Conservation (phyloP, 768 basidiomycete genomes). For the Lactarius sanguifluus region DNA sequence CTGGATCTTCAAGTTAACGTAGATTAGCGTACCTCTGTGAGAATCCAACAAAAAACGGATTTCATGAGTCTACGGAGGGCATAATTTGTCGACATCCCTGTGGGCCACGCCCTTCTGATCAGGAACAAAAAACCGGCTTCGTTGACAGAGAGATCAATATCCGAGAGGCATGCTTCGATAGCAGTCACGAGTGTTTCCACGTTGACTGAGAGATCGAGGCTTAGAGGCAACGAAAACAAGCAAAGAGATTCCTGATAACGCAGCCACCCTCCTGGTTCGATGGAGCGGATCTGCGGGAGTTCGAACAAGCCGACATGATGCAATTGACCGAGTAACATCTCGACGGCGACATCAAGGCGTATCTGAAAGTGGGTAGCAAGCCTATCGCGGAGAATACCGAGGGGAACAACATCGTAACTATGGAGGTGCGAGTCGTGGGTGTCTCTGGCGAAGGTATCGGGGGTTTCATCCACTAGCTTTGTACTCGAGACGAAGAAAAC, state of each 20-base stretch:
- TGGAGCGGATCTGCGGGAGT: constrained; percentile 40
- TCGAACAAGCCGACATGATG: constrained; percentile 63
- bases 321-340: constrained; percentile 57
- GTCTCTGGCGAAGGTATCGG: constrained; percentile 24
- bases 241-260: constrained; percentile 44
- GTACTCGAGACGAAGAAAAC: constrained; percentile 59
- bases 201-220: constrained; percentile 67
- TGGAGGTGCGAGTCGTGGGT: constrained; percentile 40
- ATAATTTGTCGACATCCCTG: constrained; percentile 69
- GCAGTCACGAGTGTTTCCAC: constrained; percentile 72
- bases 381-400: constrained; percentile 59
- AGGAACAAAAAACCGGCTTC: constrained; percentile 73
- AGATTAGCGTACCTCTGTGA: constrained; percentile 56
- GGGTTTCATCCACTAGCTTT: constrained; percentile 39
- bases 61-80: constrained; percentile 60
- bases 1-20: not conserved
- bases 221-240: constrained; percentile 66
- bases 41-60: constrained; percentile 64
- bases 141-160: constrained; percentile 70
- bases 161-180: constrained; percentile 67
- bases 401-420: constrained; percentile 56
- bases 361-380: constrained; percentile 61
- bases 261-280: constrained; percentile 40
- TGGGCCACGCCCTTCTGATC: constrained; percentile 71
- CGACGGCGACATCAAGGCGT: constrained; percentile 51